Evolutionary conservation across 2,329 filamentous ascomycete species (phyloP).

Genomic region (Pyrenophora tritici-repentis): DNA sequence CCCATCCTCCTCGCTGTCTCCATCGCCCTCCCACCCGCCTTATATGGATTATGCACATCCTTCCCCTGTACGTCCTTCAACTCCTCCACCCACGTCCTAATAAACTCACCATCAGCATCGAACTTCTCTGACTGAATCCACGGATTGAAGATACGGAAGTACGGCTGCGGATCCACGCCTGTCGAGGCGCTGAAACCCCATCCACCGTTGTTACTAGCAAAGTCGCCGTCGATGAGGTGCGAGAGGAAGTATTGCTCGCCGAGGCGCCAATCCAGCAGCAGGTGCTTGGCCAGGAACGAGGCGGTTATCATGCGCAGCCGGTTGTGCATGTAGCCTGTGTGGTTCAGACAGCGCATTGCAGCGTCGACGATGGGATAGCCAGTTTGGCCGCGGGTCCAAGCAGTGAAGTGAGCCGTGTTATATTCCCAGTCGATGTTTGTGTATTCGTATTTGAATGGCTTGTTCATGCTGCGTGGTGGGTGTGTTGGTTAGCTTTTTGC

Average conservation of each 20-base stretch:
- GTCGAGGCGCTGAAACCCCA: constrained; percentile 70
- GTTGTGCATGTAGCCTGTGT: constrained; percentile 60
- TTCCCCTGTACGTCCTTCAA: constrained; percentile 66
- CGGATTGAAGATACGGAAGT: constrained; percentile 90
- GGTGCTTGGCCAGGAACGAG: constrained; percentile 56
- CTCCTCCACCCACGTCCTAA: constrained; percentile 81
- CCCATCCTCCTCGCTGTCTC: constrained; percentile 65
- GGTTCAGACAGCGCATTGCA: constrained; percentile 57
- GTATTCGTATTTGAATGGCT: constrained; percentile 82
- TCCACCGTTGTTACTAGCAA: constrained; percentile 63
- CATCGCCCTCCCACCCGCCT: constrained; percentile 59
- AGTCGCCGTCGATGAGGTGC: constrained; percentile 54
- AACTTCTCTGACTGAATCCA: constrained; percentile 85
- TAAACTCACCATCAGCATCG: constrained; percentile 77
- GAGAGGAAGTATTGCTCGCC: constrained; percentile 59
- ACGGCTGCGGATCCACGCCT: constrained; percentile 84
- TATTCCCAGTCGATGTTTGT: constrained; percentile 79
- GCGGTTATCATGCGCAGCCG: constrained; percentile 57
- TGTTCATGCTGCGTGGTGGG: constrained; percentile 66
- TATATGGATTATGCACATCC: constrained; percentile 82
- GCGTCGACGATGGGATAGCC: constrained; percentile 57
- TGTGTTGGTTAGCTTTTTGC: neutral
- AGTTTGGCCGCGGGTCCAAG: constrained; percentile 62
- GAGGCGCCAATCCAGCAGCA: constrained; percentile 57
- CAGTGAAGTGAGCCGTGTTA: constrained; percentile 60